A percentile compares a stretch with the other conserved stretches of the same genome.
Conservation (phyloP, 2,329 filamentous ascomycete species). For the Harringtonia lauricola region DNA sequence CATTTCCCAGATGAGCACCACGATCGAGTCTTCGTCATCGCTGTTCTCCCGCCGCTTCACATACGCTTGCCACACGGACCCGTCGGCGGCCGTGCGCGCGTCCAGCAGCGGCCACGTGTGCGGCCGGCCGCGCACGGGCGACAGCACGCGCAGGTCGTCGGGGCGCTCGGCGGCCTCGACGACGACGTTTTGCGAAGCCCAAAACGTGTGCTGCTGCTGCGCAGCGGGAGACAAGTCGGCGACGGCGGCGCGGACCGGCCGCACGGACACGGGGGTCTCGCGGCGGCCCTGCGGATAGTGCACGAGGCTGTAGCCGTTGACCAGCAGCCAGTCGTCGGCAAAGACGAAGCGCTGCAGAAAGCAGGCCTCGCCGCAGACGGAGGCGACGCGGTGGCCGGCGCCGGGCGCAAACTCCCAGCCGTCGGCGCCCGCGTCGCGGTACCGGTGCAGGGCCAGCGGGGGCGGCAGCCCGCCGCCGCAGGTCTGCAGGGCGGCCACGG, state of each 20-base stretch:
- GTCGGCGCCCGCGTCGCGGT: constrained; percentile 25
- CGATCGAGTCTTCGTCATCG: constrained; percentile 22
- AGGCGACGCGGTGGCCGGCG: constrained; percentile 28
- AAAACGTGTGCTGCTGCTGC: constrained; percentile 5
- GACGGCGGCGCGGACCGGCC: no score
- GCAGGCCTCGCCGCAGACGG: constrained; percentile 32
- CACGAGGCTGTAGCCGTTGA: constrained; percentile 33
- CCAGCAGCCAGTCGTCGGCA: constrained; percentile 33
- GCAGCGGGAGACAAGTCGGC: no score
- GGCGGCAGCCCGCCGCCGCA: constrained; percentile 23
- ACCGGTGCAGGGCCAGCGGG: constrained; percentile 30
- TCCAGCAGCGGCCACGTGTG: constrained; percentile 30
- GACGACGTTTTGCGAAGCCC: constrained; percentile 19
- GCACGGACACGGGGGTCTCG: no score
- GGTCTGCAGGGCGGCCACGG: constrained; percentile 17
- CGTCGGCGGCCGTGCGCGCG: constrained; percentile 20
- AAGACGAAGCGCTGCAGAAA: constrained; percentile 36
- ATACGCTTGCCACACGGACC: constrained; percentile 36
- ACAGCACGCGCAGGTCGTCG: constrained; percentile 19
- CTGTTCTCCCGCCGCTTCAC: constrained; percentile 21
- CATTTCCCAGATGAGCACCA: constrained; percentile 28
- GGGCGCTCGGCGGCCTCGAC: constrained; percentile 18
- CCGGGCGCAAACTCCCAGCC: constrained; percentile 27
- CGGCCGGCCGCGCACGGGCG: constrained; percentile 2
- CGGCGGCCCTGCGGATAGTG: constrained; percentile 23